Percentiles rank a stretch among this genome's conserved stretches.
phyloP scores from a whole-genome alignment of 2,329 filamentous ascomycete genomes.

The Nemania diffusa region DNA sequence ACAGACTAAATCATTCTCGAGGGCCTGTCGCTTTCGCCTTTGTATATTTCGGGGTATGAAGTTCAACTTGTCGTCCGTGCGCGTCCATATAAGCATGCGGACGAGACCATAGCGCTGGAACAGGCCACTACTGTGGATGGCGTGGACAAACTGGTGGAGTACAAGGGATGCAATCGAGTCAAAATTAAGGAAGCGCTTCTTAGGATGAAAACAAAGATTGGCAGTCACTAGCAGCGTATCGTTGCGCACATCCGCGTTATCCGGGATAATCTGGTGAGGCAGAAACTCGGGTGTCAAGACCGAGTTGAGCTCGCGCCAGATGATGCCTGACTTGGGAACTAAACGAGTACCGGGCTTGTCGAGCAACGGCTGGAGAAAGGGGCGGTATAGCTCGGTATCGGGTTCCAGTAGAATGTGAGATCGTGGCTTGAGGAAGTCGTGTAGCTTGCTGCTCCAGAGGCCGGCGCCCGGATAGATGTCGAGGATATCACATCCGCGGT shows the following conservation, averaged over 20 bases:
- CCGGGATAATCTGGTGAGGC: conserved; percentile 62
- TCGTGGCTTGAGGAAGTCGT: conserved; percentile 79
- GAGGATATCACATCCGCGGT: conserved; percentile 83
- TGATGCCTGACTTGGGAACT: conserved; percentile 66
- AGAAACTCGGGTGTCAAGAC: conserved; percentile 63
- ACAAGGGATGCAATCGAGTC: conserved; percentile 68
- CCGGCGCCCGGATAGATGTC: conserved; percentile 86
- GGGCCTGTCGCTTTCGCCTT: conserved; percentile 64
- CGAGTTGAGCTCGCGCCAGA: conserved; percentile 67
- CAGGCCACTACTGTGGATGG: conserved; percentile 66
- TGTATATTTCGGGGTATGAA: conserved; percentile 70
- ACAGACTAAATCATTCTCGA: conserved; percentile 70
- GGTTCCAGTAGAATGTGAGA: conserved; percentile 87
- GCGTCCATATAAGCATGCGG: conserved; percentile 79
- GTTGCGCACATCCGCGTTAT: conserved; percentile 65
- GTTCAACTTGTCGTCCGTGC: conserved; percentile 66
- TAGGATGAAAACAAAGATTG: conserved; percentile 69
- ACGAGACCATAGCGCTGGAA: conserved; percentile 83
- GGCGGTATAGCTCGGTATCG: conserved; percentile 65
- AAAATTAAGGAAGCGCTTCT: conserved; percentile 61
- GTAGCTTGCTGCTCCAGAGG: conserved; percentile 80
- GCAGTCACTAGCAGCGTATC: conserved; percentile 78
- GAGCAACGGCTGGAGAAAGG: conserved; percentile 70
- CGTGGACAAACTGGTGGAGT: conserved; percentile 69
- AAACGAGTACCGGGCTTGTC: conserved; percentile 60